Percentiles rank a stretch among this genome's conserved stretches.
These are phyloP conservation scores for Nakazawaea ernobii DNA, from an alignment of 805 yeast genomes.

Conservation along the genomic window DNA sequence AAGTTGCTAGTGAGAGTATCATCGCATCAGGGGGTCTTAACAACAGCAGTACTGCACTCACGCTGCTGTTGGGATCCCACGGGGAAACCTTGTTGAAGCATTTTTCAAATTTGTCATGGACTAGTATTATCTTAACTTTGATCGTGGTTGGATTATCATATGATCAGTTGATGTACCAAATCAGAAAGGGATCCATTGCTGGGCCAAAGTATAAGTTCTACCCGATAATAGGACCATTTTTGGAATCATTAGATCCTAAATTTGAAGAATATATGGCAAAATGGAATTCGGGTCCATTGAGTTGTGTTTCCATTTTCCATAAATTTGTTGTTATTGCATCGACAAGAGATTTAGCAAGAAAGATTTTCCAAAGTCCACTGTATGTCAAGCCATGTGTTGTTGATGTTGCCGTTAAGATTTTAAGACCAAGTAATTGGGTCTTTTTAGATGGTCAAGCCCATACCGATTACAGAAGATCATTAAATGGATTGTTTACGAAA, in stretches of 20 bases:
- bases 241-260: slow-evolving; percentile 92
- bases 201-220: slow-evolving; percentile 86
- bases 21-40: slow-evolving; percentile 1
- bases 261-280: slow-evolving; percentile 89
- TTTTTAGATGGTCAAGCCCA: slow-evolving; percentile 95
- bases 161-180: slow-evolving; percentile 76
- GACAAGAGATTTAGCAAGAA: slow-evolving; percentile 81
- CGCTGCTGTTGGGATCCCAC: neutral
- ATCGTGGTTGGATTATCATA: slow-evolving; percentile 46
- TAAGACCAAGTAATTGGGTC: slow-evolving; percentile 97
- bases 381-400: slow-evolving; percentile 97
- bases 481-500: slow-evolving; percentile 85
- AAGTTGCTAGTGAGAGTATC: slow-evolving; percentile 12
- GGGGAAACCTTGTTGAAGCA: slow-evolving; percentile 10
- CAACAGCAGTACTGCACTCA: neutral
- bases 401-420: slow-evolving; percentile 90
- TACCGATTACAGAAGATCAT: slow-evolving; percentile 83
- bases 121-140: slow-evolving; percentile 42
- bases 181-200: slow-evolving; percentile 80
- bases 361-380: slow-evolving; percentile 75
- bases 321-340: slow-evolving; percentile 95
- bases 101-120: slow-evolving; percentile 37
- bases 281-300: slow-evolving; percentile 91
- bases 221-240: slow-evolving; percentile 95
- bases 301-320: slow-evolving; percentile 97